Percentiles rank a stretch among this genome's conserved stretches.
Evolutionary conservation across 2,329 filamentous ascomycete genomes (phyloP).

Genomic region (Corynespora cassiicola): DNA sequence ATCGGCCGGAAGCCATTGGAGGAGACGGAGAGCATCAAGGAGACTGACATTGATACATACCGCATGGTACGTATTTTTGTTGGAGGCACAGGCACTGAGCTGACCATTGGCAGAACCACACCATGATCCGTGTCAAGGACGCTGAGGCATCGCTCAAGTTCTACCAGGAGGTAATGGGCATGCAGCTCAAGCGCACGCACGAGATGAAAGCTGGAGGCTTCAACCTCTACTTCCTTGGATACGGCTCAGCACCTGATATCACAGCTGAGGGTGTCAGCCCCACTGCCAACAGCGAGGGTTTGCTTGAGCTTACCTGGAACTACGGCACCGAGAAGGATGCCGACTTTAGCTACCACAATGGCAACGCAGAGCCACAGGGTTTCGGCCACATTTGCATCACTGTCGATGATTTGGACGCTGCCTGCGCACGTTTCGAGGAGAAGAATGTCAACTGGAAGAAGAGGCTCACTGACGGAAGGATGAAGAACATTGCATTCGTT

Average conservation of each 20-base stretch:
- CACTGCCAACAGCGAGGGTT: slow-evolving; percentile 75
- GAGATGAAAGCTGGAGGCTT: slow-evolving; percentile 77
- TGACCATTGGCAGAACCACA: slow-evolving; percentile 71
- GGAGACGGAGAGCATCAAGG: slow-evolving; percentile 72
- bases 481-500: slow-evolving; percentile 94
- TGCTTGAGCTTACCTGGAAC: slow-evolving; percentile 90
- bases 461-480: slow-evolving; percentile 84
- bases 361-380: slow-evolving; percentile 89
- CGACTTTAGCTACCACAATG: slow-evolving; percentile 86
- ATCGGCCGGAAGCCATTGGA: slow-evolving; percentile 75
- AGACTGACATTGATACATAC: slow-evolving; percentile 78
- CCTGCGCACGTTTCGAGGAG: slow-evolving; percentile 85
- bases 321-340: slow-evolving; percentile 85
- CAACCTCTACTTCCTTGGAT: slow-evolving; percentile 93
- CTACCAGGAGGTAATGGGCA: slow-evolving; percentile 81
- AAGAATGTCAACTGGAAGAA: slow-evolving; percentile 92
- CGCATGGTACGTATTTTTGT: slow-evolving; percentile 60
- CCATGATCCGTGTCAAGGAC: slow-evolving; percentile 91
- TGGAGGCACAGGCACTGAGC: slow-evolving; percentile 57
- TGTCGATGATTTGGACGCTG: slow-evolving; percentile 87
- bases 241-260: slow-evolving; percentile 60
- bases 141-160: slow-evolving; percentile 55
- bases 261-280: slow-evolving; percentile 64
- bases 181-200: slow-evolving; percentile 77
- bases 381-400: slow-evolving; percentile 91